These are phyloP conservation scores for Ailanthus altissimus DNA, from an alignment of 345 rosid species.

Conservation along the genomic window DNA sequence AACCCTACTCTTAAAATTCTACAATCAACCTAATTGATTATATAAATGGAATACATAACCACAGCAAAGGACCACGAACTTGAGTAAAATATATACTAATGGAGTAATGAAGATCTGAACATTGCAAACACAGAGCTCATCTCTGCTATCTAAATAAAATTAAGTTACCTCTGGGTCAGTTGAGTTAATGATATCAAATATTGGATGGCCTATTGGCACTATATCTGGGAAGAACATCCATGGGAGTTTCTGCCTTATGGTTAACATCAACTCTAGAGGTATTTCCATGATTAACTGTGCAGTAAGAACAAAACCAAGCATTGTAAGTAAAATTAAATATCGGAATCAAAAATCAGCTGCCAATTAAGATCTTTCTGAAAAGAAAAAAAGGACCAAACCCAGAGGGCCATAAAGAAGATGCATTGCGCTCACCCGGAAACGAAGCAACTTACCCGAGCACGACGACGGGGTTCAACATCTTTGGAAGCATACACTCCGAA, in stretches of 20 bases:
- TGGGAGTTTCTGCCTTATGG: conserved; percentile 79
- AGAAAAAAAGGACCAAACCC: not conserved
- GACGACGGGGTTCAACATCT: conserved; percentile 78
- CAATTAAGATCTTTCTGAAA: not conserved
- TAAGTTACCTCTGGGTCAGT: conserved; percentile 78
- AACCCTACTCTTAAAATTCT: not conserved
- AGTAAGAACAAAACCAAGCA: conserved; percentile 18
- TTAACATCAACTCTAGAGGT: conserved; percentile 87
- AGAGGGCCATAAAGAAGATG: too few species aligned
- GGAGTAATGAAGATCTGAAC: conserved; percentile 9
- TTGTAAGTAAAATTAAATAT: not conserved
- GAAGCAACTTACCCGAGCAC: conserved; percentile 71
- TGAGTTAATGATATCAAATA: conserved; percentile 87
- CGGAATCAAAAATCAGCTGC: not conserved
- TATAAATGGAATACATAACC: conserved; percentile 2
- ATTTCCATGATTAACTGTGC: conserved; percentile 90
- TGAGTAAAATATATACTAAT: conserved; percentile 3
- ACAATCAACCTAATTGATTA: conserved; percentile 12
- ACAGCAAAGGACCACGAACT: not conserved
- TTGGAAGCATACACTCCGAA: conserved; percentile 92
- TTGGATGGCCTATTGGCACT: conserved; percentile 90
- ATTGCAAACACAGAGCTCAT: not conserved
- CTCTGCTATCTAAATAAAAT: not conserved
- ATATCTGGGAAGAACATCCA: conserved; percentile 99
- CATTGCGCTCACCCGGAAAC: not conserved